Base-by-base conservation (phyloP, 331 rosid species). In the Dryas integrifolia region DNA sequence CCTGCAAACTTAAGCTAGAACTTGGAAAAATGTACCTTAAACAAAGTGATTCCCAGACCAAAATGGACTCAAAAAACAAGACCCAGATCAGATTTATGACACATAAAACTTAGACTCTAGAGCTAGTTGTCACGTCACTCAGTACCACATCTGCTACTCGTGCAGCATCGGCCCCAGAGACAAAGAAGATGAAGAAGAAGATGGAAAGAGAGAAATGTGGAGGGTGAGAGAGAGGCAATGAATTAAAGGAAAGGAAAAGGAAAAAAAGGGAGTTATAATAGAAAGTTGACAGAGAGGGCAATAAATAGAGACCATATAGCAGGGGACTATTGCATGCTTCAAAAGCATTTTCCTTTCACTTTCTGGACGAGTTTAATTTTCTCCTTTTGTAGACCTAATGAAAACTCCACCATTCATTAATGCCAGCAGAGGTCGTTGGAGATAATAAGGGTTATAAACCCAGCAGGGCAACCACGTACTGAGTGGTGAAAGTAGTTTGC, bases 401-500 rank as follows among this genome's bases (percentile, higher is more conserved):
- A 69, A 67, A 53, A 76, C 79, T 16, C 69, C 8, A 72, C 75
- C 87, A 85, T 85, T 80, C 88, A 82, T 88, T 77, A 92, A 90
- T 88, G 88, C 77, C 84, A 46, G 46, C 85, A 11, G 7, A 57
- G 72, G 77, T 84, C 70, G 98, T 85, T 90, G 93, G 83, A 73
- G 14, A 35, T 47, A 44, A 15, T 35, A n/a, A 48, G n/a, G 16
- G 40, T 35, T 13, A 60, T 35, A 53, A 53, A 16, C 26, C 24
- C 8, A 53, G 15, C 24, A 7, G 65, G 53, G n/a, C 14, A 2
- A 2, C 35, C 35, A 30, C 24, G 24, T 21, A 21, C 35, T 30
- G 35, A 30, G 35, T 30, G 35, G 35, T 30, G 3, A 30, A 2
- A 30, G 35, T 30, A 30, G 35, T 30, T 30, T 30, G 35, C 35